Evolutionary conservation across 2,329 filamentous ascomycete species (phyloP).

Genomic region (Xylariaceae sp.): DNA sequence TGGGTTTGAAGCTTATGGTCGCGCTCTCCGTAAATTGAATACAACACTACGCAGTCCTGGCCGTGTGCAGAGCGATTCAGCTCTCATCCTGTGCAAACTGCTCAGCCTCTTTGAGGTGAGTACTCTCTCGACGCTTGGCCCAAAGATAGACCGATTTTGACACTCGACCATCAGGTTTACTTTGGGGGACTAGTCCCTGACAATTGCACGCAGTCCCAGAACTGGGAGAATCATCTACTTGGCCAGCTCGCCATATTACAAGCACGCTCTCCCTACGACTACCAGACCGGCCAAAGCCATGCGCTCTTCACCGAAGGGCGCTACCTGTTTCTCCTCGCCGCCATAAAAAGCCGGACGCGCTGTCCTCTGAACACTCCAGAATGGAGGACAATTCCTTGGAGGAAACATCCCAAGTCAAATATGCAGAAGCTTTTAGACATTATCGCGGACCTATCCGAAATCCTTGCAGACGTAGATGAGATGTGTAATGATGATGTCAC

Average conservation of each 20-base stretch:
- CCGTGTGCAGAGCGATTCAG: slow-evolving; percentile 6
- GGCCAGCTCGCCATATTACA: slow-evolving; percentile 13
- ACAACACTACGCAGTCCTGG: background rate
- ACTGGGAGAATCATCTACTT: slow-evolving; percentile 13
- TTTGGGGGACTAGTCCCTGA: slow-evolving; percentile 9
- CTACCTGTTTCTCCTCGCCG: slow-evolving; percentile 12
- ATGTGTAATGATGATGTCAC: slow-evolving; percentile 17
- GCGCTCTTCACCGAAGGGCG: slow-evolving; percentile 12
- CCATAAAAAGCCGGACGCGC: slow-evolving; percentile 18
- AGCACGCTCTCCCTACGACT: slow-evolving; percentile 9
- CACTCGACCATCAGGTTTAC: slow-evolving; percentile 6
- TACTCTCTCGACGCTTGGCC: background rate
- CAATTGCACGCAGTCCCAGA: slow-evolving; percentile 6
- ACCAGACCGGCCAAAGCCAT: slow-evolving; percentile 13
- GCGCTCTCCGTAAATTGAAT: slow-evolving; percentile 10
- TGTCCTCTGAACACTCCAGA: slow-evolving; percentile 26
- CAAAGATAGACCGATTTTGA: background rate
- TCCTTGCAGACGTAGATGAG: slow-evolving; percentile 29
- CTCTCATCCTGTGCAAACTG: slow-evolving; percentile 13
- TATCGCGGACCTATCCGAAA: slow-evolving; percentile 25
- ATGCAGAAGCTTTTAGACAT: slow-evolving; percentile 25
- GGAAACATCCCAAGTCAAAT: slow-evolving; percentile 24
- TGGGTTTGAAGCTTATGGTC: slow-evolving; percentile 12
- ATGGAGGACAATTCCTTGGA: slow-evolving; percentile 34
- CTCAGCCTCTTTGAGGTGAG: slow-evolving; percentile 18